Evolutionary conservation across 1,284 basidiomycete genomes (phyloP), one percentile per base, ranked within the genome.

Genomic region (Moniliella sp.): DNA sequence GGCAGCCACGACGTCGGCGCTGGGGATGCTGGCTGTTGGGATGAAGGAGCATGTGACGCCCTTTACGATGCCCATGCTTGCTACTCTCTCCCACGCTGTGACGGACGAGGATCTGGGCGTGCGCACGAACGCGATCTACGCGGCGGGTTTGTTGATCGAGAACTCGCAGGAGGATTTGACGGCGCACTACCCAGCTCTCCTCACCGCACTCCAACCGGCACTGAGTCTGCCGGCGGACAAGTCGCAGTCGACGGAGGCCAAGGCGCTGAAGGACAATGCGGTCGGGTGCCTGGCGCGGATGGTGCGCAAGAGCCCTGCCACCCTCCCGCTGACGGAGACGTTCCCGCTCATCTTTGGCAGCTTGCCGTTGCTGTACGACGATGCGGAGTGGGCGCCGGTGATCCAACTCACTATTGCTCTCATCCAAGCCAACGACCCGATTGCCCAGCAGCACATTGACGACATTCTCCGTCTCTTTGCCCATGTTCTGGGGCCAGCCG

Each of bases 181-280:
- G 5, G 65, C 69, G 4, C 84, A 94, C 60, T 93, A 78, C 64
- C 61, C 74, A 27, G n/a, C 69, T 42, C 69, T 97, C 33, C 76
- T 97, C 32, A 65, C 66, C n/a, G 75, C 76, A 3, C 73, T 97
- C 31, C 76, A 73, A 29, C 78, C 80, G 4, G 69, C 88, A 45
- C 97, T 99, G 64, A 64, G 69, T 31, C n/a, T n/a, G n/a, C n/a
- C n/a, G n/a, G n/a, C n/a, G n/a, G n/a, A n/a, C n/a, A 69, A 78
- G 30, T 15, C 31, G 10, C 36, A 40, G 29, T 61, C 74, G 4
- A 62, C 73, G 4, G 65, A 78, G 8, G 68, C 69, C 29, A 64
- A 78, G 43, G 86, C 84, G 50, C 84, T 86, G 12, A 76, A 77
- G 39, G 91, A 99, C 64, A 99, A 99, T 60, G 91, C 91, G 8